Evolutionary conservation across 2,329 filamentous ascomycete genomes (phyloP).

Genomic region (Talaromyces funiculosus): DNA sequence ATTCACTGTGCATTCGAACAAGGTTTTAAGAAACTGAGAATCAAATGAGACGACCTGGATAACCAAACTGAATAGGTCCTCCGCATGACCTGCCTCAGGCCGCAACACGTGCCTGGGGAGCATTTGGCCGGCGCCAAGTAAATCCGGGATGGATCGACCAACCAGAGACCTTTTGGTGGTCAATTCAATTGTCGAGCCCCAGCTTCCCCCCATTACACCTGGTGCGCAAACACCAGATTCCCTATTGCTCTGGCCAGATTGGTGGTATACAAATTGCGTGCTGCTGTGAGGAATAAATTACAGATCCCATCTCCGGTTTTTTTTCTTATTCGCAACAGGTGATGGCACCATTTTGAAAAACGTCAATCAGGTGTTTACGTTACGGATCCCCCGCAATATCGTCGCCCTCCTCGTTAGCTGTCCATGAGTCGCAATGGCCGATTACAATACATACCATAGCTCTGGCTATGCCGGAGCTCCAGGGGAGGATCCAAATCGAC

Average conservation of each 20-base stretch:
- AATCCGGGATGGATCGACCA: slow-evolving; percentile 21
- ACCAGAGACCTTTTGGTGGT: slow-evolving; percentile 27
- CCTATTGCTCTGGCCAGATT: background rate
- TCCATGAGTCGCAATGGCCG: slow-evolving; percentile 37
- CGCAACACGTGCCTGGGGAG: slow-evolving; percentile 10
- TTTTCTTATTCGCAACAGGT: background rate
- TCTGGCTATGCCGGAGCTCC: slow-evolving; percentile 30
- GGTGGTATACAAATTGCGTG: background rate
- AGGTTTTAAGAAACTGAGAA: no score
- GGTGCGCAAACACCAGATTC: background rate
- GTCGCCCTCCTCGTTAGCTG: slow-evolving; percentile 14
- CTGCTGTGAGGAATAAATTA: background rate
- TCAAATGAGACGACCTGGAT: no score
- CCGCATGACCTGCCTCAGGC: slow-evolving; percentile 5
- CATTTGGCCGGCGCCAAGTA: slow-evolving; percentile 22
- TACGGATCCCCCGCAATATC: slow-evolving; percentile 8
- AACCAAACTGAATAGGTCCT: no score
- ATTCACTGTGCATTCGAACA: no score
- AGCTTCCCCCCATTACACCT: background rate
- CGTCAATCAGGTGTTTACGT: background rate
- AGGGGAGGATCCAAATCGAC: slow-evolving; percentile 52
- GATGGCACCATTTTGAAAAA: slow-evolving; percentile 14
- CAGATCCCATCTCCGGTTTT: background rate
- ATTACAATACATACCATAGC: slow-evolving; percentile 38
- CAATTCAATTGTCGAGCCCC: slow-evolving; percentile 20